Conservation (phyloP, 2,329 filamentous ascomycete species). For the Blastomyces percursus region DNA sequence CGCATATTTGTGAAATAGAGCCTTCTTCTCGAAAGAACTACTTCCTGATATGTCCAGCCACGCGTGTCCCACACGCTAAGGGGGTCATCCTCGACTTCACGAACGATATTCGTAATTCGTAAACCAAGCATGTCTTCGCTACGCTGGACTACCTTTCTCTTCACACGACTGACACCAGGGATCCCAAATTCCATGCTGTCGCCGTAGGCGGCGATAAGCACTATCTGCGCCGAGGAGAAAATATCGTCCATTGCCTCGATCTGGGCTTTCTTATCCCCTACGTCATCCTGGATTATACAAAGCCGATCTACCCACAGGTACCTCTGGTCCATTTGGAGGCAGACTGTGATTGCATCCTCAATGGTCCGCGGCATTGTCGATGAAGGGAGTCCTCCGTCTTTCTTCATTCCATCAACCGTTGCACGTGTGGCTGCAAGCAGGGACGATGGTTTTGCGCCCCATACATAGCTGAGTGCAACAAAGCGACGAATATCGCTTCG, state of each 20-base stretch:
- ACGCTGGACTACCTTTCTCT: neutral
- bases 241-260: neutral
- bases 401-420: neutral
- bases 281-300: conserved; percentile 2
- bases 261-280: neutral
- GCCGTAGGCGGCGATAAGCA: neutral
- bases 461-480: neutral
- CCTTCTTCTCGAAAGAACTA: neutral
- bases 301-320: neutral
- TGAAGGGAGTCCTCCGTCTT: neutral
- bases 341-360: neutral
- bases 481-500: neutral
- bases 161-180: neutral
- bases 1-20: conserved; percentile 1
- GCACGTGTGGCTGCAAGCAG: neutral
- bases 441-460: neutral
- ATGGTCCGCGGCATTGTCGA: neutral
- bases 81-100: neutral
- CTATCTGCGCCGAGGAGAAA: neutral
- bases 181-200: neutral
- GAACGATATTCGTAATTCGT: neutral
- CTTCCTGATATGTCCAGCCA: conserved; percentile 2
- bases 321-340: neutral
- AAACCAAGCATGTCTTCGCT: neutral
- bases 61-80: neutral